Percentiles rank a stretch among this genome's conserved stretches.
Evolutionary conservation across 805 yeast genomes (phyloP).

Genomic region (Pichia phayaonensis): DNA sequence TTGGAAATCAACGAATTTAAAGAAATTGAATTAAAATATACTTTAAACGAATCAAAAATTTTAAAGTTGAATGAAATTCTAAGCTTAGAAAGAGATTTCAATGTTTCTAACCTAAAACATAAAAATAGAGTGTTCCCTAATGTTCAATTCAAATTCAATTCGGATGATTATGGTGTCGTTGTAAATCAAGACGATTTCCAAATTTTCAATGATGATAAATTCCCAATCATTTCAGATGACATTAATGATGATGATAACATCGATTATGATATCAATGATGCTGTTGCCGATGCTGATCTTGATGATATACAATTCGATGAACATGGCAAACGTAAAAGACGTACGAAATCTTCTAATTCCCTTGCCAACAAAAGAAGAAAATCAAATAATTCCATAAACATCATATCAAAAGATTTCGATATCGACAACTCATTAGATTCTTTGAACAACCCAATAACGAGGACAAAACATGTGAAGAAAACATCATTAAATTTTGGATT

Average conservation of each 20-base stretch:
- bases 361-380: background rate
- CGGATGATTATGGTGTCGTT: slow-evolving; percentile 84
- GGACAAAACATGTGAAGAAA: slow-evolving; percentile 6
- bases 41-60: slow-evolving; percentile 16
- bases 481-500: slow-evolving; percentile 48
- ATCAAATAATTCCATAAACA: background rate
- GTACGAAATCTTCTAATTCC: slow-evolving; percentile 8
- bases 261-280: background rate
- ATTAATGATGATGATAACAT: background rate
- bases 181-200: slow-evolving; percentile 60
- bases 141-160: slow-evolving; percentile 46
- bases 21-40: slow-evolving; percentile 16
- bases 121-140: slow-evolving; percentile 72
- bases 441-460: slow-evolving; percentile 17
- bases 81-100: slow-evolving; percentile 44
- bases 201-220: slow-evolving; percentile 39
- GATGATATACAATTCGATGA: slow-evolving; percentile 18
- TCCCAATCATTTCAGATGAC: slow-evolving; percentile 22
- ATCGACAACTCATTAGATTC: slow-evolving; percentile 21
- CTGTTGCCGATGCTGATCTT: slow-evolving; percentile 18
- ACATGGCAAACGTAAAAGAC: slow-evolving; percentile 17
- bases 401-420: background rate
- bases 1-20: slow-evolving; percentile 10
- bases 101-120: slow-evolving; percentile 43
- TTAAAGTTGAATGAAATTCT: slow-evolving; percentile 29